Conservation (phyloP, 306 rosid species). For the Vigna mungo region DNA sequence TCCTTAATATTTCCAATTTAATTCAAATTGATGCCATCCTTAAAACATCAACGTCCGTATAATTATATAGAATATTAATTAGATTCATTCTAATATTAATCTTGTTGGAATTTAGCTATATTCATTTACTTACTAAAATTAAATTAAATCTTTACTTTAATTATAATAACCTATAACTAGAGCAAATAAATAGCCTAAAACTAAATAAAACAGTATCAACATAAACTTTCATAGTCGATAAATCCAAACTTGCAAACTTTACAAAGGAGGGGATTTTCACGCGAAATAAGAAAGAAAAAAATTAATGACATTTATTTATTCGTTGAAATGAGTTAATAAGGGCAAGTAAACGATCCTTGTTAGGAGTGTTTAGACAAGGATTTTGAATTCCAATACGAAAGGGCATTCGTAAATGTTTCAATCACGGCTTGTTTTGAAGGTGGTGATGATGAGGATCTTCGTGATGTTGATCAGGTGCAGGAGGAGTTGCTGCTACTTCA, state of each 20-base stretch:
- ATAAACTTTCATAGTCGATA: too few relatives aligned
- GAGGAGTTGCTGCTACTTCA: slow-evolving; percentile 38
- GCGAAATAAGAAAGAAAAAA: not conserved
- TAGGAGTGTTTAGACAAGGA: slow-evolving; percentile 19
- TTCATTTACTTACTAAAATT: too few relatives aligned
- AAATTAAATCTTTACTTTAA: too few relatives aligned
- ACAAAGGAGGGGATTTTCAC: not conserved
- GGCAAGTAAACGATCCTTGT: not conserved
- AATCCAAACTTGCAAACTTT: too few relatives aligned
- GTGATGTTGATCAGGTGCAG: slow-evolving; percentile 34
- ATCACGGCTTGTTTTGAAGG: slow-evolving; percentile 45
- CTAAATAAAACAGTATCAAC: not conserved
- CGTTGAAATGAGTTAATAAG: not conserved
- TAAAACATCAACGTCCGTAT: too few relatives aligned
- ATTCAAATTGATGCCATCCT: too few relatives aligned
- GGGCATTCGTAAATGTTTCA: slow-evolving; percentile 2
- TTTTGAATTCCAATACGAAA: not conserved
- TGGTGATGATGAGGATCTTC: slow-evolving; percentile 48
- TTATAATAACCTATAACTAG: not conserved
- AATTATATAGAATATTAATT: too few relatives aligned
- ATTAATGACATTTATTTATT: slow-evolving; percentile 30
- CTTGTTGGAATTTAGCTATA: too few relatives aligned
- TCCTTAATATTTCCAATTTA: too few relatives aligned
- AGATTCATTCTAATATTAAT: too few relatives aligned
- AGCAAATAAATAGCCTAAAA: too few relatives aligned